Conservation (phyloP, 495 filamentous ascomycete genomes). For the Neurospora pannonica region DNA sequence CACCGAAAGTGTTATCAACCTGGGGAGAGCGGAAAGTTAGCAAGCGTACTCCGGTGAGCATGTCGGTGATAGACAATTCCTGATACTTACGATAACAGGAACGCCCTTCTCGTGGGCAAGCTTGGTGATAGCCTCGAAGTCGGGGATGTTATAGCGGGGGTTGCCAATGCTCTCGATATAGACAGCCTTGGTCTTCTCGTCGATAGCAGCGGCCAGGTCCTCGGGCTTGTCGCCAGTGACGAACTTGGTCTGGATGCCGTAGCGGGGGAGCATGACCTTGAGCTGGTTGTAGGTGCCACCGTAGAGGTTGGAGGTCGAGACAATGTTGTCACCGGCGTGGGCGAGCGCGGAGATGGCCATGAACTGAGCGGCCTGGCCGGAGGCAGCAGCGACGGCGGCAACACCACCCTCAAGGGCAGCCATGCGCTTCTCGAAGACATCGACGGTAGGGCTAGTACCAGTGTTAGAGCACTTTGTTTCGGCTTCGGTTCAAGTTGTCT, state of each 20-base stretch:
- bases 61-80: neutral
- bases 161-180: constrained; percentile 96
- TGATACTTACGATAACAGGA: constrained; percentile 63
- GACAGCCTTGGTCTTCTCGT: constrained; percentile 93
- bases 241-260: constrained; percentile 89
- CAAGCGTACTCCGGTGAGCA: constrained; percentile 1
- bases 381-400: constrained; percentile 80
- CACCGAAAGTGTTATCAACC: constrained; percentile 97
- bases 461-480: neutral
- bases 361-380: constrained; percentile 93
- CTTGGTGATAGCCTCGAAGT: constrained; percentile 76
- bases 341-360: constrained; percentile 80
- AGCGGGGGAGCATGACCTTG: constrained; percentile 79
- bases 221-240: constrained; percentile 73
- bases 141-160: constrained; percentile 87
- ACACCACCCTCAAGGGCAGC: constrained; percentile 92
- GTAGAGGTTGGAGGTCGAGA: constrained; percentile 87
- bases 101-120: constrained; percentile 72
- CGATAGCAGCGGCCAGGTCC: constrained; percentile 77
- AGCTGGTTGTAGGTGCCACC: constrained; percentile 98
- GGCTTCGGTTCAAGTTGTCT: neutral
- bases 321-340: constrained; percentile 84
- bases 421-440: constrained; percentile 95
- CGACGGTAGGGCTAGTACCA: constrained; percentile 68
- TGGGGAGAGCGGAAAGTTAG: constrained; percentile 12